Conservation (phyloP, 2,329 filamentous ascomycete species). For the Myriosclerotinia curreyana region DNA sequence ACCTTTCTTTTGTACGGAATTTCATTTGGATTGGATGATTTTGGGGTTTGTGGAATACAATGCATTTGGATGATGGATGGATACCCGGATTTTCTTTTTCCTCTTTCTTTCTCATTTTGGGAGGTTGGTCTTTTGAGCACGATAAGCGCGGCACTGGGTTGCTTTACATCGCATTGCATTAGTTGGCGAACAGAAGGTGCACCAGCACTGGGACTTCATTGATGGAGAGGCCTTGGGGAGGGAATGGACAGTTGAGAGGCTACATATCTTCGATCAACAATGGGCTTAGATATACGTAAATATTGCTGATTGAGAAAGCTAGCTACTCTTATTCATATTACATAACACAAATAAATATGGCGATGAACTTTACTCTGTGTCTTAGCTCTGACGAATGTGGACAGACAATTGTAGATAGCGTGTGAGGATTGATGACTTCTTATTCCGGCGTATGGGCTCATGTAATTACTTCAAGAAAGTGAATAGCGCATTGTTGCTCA, state of each 20-base stretch:
- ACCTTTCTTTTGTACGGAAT: not conserved
- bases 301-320: constrained; percentile 6
- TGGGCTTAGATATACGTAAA: constrained; percentile 1
- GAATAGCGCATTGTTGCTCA: not conserved
- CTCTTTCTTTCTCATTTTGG: not conserved
- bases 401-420: not conserved
- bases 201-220: not conserved
- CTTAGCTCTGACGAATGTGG: not conserved
- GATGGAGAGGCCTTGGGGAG: not conserved
- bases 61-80: constrained; percentile 14
- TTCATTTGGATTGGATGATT: not conserved
- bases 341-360: not conserved
- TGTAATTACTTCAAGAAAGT: no score
- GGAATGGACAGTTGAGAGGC: not conserved
- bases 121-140: not conserved
- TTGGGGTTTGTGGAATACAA: not conserved
- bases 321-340: constrained; percentile 1
- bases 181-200: constrained; percentile 10
- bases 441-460: no score
- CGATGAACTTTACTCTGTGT: not conserved
- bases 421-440: not conserved
- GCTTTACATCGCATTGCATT: constrained; percentile 6
- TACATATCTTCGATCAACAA: constrained; percentile 6
- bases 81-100: constrained; percentile 10
- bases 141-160: constrained; percentile 3